Evolutionary conservation across 2,329 filamentous ascomycete genomes (phyloP).

Genomic region (Trichoderma pleuroti): DNA sequence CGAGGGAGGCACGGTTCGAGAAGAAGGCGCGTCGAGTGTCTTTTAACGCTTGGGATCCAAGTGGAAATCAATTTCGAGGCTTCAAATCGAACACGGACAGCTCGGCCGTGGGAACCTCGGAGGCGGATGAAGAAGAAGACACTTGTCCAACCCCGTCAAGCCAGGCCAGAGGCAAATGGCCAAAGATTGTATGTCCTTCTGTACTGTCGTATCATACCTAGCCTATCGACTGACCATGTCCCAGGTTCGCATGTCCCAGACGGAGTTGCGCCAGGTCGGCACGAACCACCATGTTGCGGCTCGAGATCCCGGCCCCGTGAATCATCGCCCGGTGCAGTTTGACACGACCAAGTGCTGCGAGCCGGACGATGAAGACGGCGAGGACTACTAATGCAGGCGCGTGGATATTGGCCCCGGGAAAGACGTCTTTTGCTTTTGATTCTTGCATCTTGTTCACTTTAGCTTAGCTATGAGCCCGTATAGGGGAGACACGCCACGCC

Average conservation of each 20-base stretch:
- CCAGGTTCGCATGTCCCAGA: constrained; percentile 10
- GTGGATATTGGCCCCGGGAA: background rate
- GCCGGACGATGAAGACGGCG: constrained; percentile 23
- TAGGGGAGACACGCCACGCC: background rate
- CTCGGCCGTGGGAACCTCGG: constrained; percentile 21
- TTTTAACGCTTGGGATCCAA: constrained; percentile 34
- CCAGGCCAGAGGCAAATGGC: constrained; percentile 24
- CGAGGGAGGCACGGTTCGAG: constrained; percentile 21
- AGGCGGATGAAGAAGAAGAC: background rate
- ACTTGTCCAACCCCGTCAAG: no score
- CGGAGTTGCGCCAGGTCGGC: background rate
- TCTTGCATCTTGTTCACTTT: background rate
- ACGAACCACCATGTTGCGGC: constrained; percentile 6
- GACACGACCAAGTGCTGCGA: constrained; percentile 21
- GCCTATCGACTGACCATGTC: background rate
- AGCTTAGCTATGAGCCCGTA: background rate
- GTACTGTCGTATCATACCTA: no score
- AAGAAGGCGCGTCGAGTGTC: background rate
- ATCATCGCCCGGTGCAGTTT: constrained; percentile 22
- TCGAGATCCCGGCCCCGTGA: constrained; percentile 19
- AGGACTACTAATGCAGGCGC: constrained; percentile 18
- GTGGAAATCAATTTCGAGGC: constrained; percentile 24
- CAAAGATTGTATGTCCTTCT: constrained; percentile 18
- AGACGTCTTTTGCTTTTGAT: background rate
- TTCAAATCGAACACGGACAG: constrained; percentile 26